A percentile compares a stretch with the other conserved stretches of the same genome.
Conservation (phyloP, 1,284 basidiomycete genomes). For the Porodaedalea pini region DNA sequence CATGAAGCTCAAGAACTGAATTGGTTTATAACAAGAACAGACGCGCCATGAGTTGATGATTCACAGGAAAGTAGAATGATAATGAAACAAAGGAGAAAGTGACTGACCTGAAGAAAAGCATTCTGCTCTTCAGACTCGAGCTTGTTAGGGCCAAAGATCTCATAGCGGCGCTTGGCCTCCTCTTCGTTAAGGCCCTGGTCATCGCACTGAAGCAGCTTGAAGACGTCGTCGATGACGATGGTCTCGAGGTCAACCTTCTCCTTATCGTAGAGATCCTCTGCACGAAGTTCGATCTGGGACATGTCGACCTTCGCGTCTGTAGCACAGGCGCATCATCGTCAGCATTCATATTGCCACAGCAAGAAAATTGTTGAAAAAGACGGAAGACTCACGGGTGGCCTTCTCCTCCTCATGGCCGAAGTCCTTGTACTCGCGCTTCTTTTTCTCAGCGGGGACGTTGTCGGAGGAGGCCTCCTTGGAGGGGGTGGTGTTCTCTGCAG, state of each 20-base stretch:
- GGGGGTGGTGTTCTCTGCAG: conserved; percentile 26
- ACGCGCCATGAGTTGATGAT: conserved; percentile 8
- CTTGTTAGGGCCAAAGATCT: conserved; percentile 95
- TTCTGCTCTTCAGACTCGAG: conserved; percentile 90
- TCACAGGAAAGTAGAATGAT: no score
- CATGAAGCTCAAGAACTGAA: conserved; percentile 92
- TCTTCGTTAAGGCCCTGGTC: conserved; percentile 75
- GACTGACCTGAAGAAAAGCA: conserved; percentile 70
- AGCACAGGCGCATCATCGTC: background rate
- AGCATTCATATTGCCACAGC: background rate
- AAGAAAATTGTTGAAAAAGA: background rate
- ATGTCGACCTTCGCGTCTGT: conserved; percentile 85
- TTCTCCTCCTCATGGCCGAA: conserved; percentile 77
- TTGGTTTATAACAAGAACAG: conserved; percentile 2
- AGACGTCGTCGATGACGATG: conserved; percentile 94
- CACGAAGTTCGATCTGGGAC: conserved; percentile 86
- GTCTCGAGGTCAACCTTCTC: conserved; percentile 99
- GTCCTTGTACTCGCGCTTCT: conserved; percentile 90
- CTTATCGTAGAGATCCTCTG: conserved; percentile 95
- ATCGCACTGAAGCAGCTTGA: conserved; percentile 88
- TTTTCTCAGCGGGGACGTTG: conserved; percentile 48
- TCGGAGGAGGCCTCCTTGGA: conserved; percentile 28
- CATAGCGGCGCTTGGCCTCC: conserved; percentile 84
- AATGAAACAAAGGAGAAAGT: background rate
- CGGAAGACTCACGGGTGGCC: conserved; percentile 59